Percentiles rank a stretch among this genome's conserved stretches.
Evolutionary conservation across 75 land plant genomes (phyloP).

Genomic region (Cryptomeria japonica): DNA sequence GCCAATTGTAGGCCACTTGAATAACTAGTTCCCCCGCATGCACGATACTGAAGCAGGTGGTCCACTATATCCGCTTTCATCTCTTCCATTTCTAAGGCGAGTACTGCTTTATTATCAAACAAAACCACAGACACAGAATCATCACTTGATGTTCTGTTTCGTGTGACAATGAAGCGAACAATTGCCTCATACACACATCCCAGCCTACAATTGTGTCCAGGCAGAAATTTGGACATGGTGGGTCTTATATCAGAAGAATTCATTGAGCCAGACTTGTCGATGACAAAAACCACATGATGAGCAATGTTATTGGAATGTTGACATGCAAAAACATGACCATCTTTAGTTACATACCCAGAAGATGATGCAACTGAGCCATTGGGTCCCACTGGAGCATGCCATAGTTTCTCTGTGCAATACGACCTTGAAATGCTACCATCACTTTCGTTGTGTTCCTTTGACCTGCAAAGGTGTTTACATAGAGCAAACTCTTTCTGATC

Average conservation of each 20-base stretch:
- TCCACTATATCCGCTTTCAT: slow-evolving; percentile 16
- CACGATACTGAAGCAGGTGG: slow-evolving; percentile 6
- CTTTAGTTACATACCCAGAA: slow-evolving; percentile 23
- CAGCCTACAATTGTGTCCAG: slow-evolving; percentile 7
- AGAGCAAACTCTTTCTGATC: no score
- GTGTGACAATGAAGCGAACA: not conserved
- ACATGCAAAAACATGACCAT: slow-evolving; percentile 36
- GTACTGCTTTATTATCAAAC: slow-evolving; percentile 4
- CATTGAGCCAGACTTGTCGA: slow-evolving; percentile 41
- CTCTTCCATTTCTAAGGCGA: slow-evolving; percentile 4
- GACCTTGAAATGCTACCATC: no score
- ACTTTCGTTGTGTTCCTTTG: no score
- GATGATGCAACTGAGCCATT: no score
- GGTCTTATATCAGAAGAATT: slow-evolving; percentile 16
- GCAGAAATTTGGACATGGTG: slow-evolving; percentile 20
- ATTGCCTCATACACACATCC: slow-evolving; percentile 41
- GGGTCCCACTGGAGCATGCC: no score
- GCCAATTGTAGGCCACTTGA: slow-evolving; percentile 15
- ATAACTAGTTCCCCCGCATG: slow-evolving; percentile 23
- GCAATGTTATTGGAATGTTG: slow-evolving; percentile 24
- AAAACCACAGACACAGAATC: slow-evolving; percentile 32
- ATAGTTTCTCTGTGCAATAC: no score
- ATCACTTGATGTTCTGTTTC: not conserved
- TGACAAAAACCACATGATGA: slow-evolving; percentile 37
- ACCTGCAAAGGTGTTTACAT: no score